Base-by-base conservation (phyloP, 805 yeast genomes). In the Candida maesae region DNA sequence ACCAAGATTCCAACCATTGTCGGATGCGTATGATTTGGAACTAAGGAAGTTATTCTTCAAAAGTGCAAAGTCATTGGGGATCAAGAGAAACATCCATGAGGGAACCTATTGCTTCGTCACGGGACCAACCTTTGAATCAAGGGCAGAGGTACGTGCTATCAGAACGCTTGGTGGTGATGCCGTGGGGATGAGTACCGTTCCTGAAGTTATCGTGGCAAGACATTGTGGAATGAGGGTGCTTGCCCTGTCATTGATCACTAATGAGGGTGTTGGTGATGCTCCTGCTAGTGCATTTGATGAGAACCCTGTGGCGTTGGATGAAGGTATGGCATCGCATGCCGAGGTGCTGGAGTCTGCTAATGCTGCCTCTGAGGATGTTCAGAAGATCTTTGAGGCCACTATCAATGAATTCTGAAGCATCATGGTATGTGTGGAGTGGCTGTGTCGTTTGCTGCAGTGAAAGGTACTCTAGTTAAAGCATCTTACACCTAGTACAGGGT, bases 151-250 rank as follows among this genome's bases (percentile, higher is more conserved):
- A n/a, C 71, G 95, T 42, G 70, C 81, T 71, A 67, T 91, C 35
- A 63, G 79, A 45, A 51, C 66, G 6, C 49, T 84, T 21, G 98
- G 98, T 9, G 96, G 87, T 38, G 98, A 91, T 62, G 85, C 93
- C 0, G 98, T 90, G 2, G 98, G 98, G 4, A 91, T 91, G 99
- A 84, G 95, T 42, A 93, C 98, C 0, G 97, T 91, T 25, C 97
- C 99, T 0, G 99, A 91, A 63, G 95, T 88, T 2, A 78, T 88
- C 46, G 83, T 88, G 15, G 98, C 96, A 2, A 79, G 95, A 60
- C 98, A 93, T 61, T 74, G 81, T 44, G 95, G 90, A 1, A 63
- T 93, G 66, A 73, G 69, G 49, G 95, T 89, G 5, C 66, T 91
- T 47, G 98, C 97, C 0, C 61, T 91, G 31, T 83, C 93, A 49